These are phyloP conservation scores for Termitomyces sp. DNA, from an alignment of 768 basidiomycete species.

Conservation along the genomic window DNA sequence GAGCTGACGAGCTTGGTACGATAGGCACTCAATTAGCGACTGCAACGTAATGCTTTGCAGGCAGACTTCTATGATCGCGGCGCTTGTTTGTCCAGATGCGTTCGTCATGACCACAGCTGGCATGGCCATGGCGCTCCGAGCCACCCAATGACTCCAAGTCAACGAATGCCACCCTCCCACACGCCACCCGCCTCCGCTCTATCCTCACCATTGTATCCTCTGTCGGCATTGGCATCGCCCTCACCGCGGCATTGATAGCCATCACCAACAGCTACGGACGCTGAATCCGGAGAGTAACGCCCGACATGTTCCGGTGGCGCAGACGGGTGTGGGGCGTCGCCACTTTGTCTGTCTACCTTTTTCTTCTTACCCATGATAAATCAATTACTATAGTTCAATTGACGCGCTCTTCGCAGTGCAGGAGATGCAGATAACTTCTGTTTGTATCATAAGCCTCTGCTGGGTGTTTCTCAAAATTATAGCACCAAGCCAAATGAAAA, in stretches of 20 bases:
- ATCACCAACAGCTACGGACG: slow-evolving; percentile 47
- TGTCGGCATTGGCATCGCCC: slow-evolving; percentile 35
- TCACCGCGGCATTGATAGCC: slow-evolving; percentile 25
- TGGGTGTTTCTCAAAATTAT: slow-evolving; percentile 16
- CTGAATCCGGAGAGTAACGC: slow-evolving; percentile 65
- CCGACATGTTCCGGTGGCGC: slow-evolving; percentile 46
- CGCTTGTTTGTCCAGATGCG: neutral
- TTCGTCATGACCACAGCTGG: no score
- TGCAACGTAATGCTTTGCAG: no score
- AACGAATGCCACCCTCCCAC: neutral
- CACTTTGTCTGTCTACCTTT: slow-evolving; percentile 69
- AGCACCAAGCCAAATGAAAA: neutral
- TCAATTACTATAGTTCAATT: no score
- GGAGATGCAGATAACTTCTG: slow-evolving; percentile 88
- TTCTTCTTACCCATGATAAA: no score
- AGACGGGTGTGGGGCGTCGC: slow-evolving; percentile 78
- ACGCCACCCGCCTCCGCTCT: slow-evolving; percentile 22
- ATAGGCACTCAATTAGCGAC: no score
- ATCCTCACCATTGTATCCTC: slow-evolving; percentile 25
- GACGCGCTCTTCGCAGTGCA: slow-evolving; percentile 45
- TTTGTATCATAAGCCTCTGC: slow-evolving; percentile 77
- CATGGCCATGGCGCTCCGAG: slow-evolving; percentile 10
- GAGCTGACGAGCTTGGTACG: no score
- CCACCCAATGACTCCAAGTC: neutral
- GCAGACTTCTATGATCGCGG: no score